A percentile compares a stretch with the other conserved stretches of the same genome.
phyloP scores from a whole-genome alignment of 108 stramenopile genomes.

The Aurantiochytrium sp. region DNA sequence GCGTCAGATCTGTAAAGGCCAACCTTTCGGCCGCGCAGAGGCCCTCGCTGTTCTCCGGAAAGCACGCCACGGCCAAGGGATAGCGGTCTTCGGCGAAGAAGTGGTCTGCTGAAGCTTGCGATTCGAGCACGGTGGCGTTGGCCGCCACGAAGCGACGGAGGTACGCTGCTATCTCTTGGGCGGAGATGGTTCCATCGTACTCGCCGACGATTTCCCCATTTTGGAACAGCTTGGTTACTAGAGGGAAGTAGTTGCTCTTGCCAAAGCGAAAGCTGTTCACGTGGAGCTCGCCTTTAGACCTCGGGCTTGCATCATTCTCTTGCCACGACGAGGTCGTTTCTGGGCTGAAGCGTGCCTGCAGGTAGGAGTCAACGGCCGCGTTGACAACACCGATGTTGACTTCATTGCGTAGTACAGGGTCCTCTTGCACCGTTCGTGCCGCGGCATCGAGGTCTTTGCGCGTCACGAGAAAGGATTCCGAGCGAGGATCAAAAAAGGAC shows the following conservation, averaged over 20 bases:
- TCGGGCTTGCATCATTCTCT: neutral
- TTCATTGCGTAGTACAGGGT: neutral
- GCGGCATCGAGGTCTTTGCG: neutral
- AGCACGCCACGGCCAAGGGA: neutral
- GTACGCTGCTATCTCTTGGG: neutral
- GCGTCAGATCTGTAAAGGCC: neutral
- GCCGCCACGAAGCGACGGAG: neutral
- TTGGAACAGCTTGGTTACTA: neutral
- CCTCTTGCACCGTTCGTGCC: neutral
- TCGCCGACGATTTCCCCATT: neutral
- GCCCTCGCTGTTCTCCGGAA: neutral
- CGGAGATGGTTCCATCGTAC: neutral
- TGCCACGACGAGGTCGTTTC: slow-evolving; percentile 22
- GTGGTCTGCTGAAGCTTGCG: neutral
- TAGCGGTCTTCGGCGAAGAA: neutral
- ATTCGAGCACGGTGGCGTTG: neutral
- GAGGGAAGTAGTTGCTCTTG: neutral
- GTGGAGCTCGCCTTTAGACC: neutral
- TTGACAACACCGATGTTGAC: neutral
- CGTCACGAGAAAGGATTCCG: neutral
- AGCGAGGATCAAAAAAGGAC: neutral
- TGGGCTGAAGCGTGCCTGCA: neutral
- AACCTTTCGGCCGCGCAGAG: neutral
- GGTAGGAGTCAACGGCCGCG: neutral
- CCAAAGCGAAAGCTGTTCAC: neutral